phyloP scores from a whole-genome alignment of 169 alveolate species.

The Babesia bovis region DNA sequence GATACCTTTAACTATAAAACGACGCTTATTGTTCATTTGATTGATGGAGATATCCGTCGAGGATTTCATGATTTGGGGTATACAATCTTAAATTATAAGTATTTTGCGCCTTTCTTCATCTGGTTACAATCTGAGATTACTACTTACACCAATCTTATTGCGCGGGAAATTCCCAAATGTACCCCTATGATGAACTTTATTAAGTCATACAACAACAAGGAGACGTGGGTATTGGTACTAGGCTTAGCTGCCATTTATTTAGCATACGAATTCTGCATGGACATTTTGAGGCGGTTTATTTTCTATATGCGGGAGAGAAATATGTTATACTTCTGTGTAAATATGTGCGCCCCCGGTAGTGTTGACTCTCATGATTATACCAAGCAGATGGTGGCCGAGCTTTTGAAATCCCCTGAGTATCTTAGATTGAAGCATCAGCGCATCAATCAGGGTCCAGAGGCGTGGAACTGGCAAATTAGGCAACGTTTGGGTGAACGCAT shows the following conservation, averaged over 20 bases:
- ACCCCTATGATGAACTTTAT: background rate
- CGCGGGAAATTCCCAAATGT: conserved; percentile 14
- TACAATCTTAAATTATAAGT: background rate
- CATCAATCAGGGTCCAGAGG: conserved; percentile 73
- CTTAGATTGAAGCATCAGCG: conserved; percentile 70
- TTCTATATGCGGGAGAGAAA: conserved; percentile 3
- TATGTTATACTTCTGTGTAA: conserved; percentile 42
- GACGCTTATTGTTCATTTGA: background rate
- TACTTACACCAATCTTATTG: background rate
- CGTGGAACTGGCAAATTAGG: conserved; percentile 81
- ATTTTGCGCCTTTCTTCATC: conserved; percentile 9
- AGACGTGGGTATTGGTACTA: conserved; percentile 21
- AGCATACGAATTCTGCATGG: background rate
- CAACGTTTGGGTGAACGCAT: conserved; percentile 41
- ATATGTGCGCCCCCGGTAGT: conserved; percentile 66
- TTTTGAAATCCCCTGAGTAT: conserved; percentile 68
- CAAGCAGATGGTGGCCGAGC: conserved; percentile 55
- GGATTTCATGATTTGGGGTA: conserved; percentile 1
- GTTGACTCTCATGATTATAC: conserved; percentile 62
- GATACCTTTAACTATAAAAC: conserved; percentile 4
- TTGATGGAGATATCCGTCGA: background rate
- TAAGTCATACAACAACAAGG: conserved; percentile 32
- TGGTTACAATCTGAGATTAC: conserved; percentile 3
- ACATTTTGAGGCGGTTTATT: background rate
- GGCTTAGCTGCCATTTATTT: conserved; percentile 7